These are phyloP conservation scores for Chrysosporium keratinophilum DNA, from an alignment of 2,329 filamentous ascomycete species.

Conservation along the genomic window DNA sequence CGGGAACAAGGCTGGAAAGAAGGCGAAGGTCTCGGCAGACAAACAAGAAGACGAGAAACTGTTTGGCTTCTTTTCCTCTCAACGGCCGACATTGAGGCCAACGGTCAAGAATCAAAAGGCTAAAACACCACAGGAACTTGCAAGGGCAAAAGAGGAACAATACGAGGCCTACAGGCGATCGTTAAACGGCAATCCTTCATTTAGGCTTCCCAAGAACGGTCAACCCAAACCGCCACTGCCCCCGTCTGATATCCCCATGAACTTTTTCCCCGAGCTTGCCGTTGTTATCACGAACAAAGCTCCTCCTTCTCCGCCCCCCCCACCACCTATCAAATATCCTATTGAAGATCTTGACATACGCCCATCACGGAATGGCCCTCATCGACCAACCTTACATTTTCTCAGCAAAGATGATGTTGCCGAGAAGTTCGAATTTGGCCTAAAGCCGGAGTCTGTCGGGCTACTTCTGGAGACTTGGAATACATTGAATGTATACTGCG, in stretches of 20 bases:
- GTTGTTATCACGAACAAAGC: conserved; percentile 9
- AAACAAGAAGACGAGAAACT: conserved; percentile 42
- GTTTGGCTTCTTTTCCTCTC: conserved; percentile 43
- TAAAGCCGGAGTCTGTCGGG: conserved; percentile 78
- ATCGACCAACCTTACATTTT: conserved; percentile 68
- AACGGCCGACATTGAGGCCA: conserved; percentile 57
- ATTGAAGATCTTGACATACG: conserved; percentile 85
- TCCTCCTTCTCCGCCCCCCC: conserved; percentile 35
- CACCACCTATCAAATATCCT: conserved; percentile 76
- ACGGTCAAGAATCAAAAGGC: conserved; percentile 59
- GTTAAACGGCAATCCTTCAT: conserved; percentile 36
- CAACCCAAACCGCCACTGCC: neutral
- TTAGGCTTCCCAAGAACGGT: conserved; percentile 21
- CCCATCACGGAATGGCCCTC: conserved; percentile 47
- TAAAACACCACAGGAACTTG: conserved; percentile 43
- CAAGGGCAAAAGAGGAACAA: conserved; percentile 37
- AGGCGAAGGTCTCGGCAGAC: conserved; percentile 59
- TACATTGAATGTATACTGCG: conserved; percentile 94
- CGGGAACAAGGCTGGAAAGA: conserved; percentile 69
- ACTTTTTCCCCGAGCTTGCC: conserved; percentile 5
- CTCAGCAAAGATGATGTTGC: conserved; percentile 56
- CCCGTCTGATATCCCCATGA: neutral
- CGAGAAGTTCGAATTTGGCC: conserved; percentile 41
- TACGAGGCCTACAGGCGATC: conserved; percentile 42
- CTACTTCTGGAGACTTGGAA: conserved; percentile 86